A percentile compares a stretch with the other conserved stretches of the same genome.
These are phyloP conservation scores for Fragaria vesca DNA, from an alignment of 306 rosid genomes.

Conservation along the genomic window DNA sequence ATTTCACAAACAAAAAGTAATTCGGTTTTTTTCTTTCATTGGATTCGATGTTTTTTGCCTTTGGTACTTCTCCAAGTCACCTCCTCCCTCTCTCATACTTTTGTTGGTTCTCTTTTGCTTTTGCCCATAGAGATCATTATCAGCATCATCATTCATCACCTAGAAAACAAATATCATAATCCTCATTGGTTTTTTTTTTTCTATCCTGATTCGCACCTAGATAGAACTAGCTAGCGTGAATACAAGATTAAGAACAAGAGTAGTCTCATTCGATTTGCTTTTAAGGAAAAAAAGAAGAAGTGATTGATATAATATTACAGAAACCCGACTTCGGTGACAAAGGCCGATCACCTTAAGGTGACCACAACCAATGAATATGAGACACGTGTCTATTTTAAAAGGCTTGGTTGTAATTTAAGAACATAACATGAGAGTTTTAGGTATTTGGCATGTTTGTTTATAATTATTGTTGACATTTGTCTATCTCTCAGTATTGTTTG, in stretches of 20 bases:
- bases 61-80: constrained; percentile 41
- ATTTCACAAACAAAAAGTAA: constrained; percentile 28
- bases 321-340: no score
- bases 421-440: no score
- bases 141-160: not conserved
- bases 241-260: constrained; percentile 1
- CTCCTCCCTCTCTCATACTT: not conserved
- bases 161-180: not conserved
- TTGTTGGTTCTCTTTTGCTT: constrained; percentile 10
- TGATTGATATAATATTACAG: not conserved
- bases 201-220: not conserved
- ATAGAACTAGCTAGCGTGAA: not conserved
- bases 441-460: no score
- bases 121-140: constrained; percentile 28
- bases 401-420: no score
- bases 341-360: no score
- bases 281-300: not conserved
- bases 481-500: no score
- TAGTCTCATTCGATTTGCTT: not conserved
- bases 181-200: not conserved
- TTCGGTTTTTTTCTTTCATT: constrained; percentile 27
- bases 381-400: no score
- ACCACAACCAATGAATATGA: no score
- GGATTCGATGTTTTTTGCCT: constrained; percentile 62
- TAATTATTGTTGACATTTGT: no score